Conservation (phyloP, 768 basidiomycete genomes). For the Kwoniella botswanensis region DNA sequence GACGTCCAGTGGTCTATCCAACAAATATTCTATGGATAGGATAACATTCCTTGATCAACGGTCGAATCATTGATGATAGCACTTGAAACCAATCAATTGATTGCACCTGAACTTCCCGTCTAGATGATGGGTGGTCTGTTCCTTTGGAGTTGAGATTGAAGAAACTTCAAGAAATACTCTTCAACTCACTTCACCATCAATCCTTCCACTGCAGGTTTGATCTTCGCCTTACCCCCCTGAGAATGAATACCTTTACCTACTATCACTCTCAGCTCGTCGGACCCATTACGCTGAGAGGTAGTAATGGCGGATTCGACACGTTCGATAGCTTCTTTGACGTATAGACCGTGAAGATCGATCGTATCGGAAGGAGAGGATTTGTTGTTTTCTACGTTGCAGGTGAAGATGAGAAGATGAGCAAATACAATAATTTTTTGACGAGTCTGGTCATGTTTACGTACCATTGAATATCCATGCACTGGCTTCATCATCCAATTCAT, state of each 20-base stretch:
- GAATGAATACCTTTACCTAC: constrained; percentile 94
- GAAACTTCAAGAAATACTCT: not conserved
- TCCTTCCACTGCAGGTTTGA: constrained; percentile 89
- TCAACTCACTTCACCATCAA: constrained; percentile 72
- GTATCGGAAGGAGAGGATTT: constrained; percentile 75
- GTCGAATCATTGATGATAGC: no score
- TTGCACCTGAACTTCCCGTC: no score
- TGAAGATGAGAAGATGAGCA: not conserved
- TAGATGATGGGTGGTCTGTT: no score
- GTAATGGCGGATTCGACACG: constrained; percentile 73
- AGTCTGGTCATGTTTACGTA: constrained; percentile 54
- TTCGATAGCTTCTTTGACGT: constrained; percentile 87
- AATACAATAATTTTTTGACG: not conserved
- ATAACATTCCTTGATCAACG: not conserved
- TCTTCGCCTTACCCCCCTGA: constrained; percentile 73
- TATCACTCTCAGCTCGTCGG: constrained; percentile 74
- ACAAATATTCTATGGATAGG: not conserved
- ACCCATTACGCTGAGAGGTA: constrained; percentile 69
- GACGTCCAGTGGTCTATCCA: not conserved
- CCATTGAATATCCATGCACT: constrained; percentile 85
- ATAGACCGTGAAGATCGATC: constrained; percentile 87
- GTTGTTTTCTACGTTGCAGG: constrained; percentile 59
- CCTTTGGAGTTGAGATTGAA: no score
- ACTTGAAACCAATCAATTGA: no score
- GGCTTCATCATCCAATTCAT: constrained; percentile 76